A percentile compares a stretch with the other conserved stretches of the same genome.
phyloP scores from a whole-genome alignment of 2,329 filamentous ascomycete genomes.

The Macrophomina pseudophaseolina region DNA sequence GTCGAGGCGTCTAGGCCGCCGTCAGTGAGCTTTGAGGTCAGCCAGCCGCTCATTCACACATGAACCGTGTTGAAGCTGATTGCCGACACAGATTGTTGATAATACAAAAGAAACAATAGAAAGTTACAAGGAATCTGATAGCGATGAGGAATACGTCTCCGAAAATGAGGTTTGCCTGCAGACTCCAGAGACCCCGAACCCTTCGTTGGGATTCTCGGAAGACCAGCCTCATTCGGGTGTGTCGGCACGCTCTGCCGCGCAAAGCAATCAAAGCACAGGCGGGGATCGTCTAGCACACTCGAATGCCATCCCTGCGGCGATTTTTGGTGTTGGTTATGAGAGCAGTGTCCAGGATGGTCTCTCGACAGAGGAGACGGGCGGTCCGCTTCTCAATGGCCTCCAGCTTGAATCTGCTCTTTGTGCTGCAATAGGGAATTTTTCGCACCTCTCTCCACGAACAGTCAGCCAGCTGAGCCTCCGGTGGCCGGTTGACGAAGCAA shows the following conservation, averaged over 20 bases:
- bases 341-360: too few species aligned
- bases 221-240: neutral
- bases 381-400: neutral
- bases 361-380: neutral
- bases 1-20: neutral
- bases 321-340: neutral
- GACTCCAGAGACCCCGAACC: neutral
- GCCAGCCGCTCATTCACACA: neutral
- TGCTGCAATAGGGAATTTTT: neutral
- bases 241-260: neutral
- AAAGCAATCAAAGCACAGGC: neutral
- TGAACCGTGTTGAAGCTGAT: neutral
- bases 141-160: neutral
- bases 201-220: neutral
- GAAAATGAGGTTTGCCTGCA: neutral
- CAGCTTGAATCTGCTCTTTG: neutral
- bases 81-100: neutral
- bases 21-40: neutral
- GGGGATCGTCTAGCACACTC: neutral
- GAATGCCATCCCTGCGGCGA: neutral
- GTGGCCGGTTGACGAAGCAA: neutral
- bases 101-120: slow-evolving; percentile 2
- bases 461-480: neutral
- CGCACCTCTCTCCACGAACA: neutral
- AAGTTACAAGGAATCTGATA: neutral